Conservation (phyloP, 805 yeast genomes). For the Saccharomycopsis selenospora region DNA sequence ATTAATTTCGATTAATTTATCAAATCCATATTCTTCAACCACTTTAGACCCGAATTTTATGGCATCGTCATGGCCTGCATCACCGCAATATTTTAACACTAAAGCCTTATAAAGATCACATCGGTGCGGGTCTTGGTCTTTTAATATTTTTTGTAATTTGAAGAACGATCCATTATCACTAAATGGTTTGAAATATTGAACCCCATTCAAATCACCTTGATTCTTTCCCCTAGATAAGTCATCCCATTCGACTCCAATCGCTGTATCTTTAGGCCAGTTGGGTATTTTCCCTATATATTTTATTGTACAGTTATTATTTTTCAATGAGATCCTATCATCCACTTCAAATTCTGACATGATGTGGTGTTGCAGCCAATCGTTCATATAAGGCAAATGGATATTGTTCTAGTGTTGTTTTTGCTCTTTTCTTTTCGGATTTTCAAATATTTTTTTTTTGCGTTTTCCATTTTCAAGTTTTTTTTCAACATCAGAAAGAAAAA, state of each 20-base stretch:
- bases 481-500: no score
- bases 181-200: constrained; percentile 43
- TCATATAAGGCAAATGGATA: no score
- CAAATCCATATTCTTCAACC: constrained; percentile 62
- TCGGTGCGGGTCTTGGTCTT: constrained; percentile 24
- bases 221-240: constrained; percentile 60
- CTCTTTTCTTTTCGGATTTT: no score
- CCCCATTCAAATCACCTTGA: constrained; percentile 51
- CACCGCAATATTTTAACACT: constrained; percentile 37
- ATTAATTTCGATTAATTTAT: constrained; percentile 42
- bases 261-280: constrained; percentile 50
- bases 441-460: no score
- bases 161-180: constrained; percentile 57
- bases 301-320: constrained; percentile 55
- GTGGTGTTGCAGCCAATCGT: no score
- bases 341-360: constrained; percentile 21
- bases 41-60: constrained; percentile 48
- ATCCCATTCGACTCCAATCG: constrained; percentile 89
- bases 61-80: constrained; percentile 28
- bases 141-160: constrained; percentile 36
- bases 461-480: no score
- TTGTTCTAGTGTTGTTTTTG: no score
- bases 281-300: constrained; percentile 53
- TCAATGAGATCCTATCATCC: constrained; percentile 29
- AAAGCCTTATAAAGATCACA: constrained; percentile 43